Conservation (phyloP, 306 rosid species). For the Pterocarpus santalinus region DNA sequence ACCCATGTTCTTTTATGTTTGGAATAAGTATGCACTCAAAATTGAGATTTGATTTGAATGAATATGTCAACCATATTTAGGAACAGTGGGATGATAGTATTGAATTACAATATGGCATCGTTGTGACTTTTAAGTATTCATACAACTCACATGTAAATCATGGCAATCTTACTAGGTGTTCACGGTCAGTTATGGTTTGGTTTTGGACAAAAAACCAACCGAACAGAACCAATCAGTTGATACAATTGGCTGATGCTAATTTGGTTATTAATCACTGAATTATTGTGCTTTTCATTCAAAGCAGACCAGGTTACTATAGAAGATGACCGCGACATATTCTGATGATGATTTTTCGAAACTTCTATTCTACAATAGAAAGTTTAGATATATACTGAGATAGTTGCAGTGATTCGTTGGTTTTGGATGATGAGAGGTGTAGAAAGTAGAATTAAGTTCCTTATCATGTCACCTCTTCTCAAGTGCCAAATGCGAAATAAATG, state of each 20-base stretch:
- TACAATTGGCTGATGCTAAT: neutral
- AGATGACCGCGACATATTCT: neutral
- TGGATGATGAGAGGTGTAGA: neutral
- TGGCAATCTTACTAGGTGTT: too few relatives aligned
- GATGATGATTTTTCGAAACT: neutral
- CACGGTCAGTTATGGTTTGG: too few relatives aligned
- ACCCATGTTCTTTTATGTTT: neutral
- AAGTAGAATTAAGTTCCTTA: neutral
- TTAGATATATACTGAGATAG: neutral
- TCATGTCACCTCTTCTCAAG: neutral
- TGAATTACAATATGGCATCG: neutral
- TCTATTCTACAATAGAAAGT: neutral
- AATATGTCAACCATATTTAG: neutral
- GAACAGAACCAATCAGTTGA: too few relatives aligned
- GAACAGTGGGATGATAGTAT: neutral
- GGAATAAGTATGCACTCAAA: neutral
- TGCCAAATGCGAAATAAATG: neutral
- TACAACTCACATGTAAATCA: neutral
- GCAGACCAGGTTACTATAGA: neutral
- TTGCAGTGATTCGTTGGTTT: neutral
- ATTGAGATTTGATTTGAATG: neutral
- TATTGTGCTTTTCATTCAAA: neutral
- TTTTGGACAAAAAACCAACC: too few relatives aligned
- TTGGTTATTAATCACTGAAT: neutral
- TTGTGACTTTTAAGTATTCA: neutral